Conservation (phyloP, 352 stramenopile species). For the Phytophthora megakarya region DNA sequence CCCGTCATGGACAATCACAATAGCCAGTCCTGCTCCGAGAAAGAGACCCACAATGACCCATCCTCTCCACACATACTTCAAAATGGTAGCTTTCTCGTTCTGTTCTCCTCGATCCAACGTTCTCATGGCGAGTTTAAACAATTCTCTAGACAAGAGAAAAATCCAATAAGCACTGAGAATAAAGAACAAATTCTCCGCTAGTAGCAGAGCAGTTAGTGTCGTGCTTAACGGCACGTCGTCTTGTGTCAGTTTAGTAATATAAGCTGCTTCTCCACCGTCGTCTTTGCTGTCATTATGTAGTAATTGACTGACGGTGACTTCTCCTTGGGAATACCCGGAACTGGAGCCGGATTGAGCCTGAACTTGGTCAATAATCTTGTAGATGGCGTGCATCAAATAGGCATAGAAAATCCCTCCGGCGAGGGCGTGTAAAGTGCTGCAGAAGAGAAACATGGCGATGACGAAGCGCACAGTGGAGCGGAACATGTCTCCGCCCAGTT, state of each 20-base stretch:
- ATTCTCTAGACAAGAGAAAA: conserved; percentile 53
- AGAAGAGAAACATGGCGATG: conserved; percentile 65
- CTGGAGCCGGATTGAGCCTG: conserved; percentile 15
- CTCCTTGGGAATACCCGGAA: conserved; percentile 15
- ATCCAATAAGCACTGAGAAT: conserved; percentile 75
- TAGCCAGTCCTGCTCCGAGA: conserved; percentile 36
- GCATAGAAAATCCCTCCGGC: conserved; percentile 60
- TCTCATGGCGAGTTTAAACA: conserved; percentile 66
- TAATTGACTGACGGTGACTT: conserved; percentile 32
- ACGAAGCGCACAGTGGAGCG: conserved; percentile 79
- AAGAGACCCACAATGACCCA: conserved; percentile 43
- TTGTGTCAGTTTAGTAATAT: conserved; percentile 66
- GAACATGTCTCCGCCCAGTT: conserved; percentile 64
- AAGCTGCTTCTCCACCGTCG: conserved; percentile 63
- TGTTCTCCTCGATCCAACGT: conserved; percentile 57
- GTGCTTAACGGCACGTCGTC: conserved; percentile 43
- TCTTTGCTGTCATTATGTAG: conserved; percentile 47
- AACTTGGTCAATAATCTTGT: conserved; percentile 23
- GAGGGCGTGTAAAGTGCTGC: conserved; percentile 54
- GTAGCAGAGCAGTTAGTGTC: conserved; percentile 48
- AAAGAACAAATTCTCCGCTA: conserved; percentile 69
- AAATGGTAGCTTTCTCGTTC: conserved; percentile 57
- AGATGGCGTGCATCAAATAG: conserved; percentile 51
- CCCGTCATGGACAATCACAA: conserved; percentile 51
- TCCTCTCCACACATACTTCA: conserved; percentile 47